Evolutionary conservation across 1,139 yeast species (phyloP).

Genomic region (Saccharomyces hybrid): DNA sequence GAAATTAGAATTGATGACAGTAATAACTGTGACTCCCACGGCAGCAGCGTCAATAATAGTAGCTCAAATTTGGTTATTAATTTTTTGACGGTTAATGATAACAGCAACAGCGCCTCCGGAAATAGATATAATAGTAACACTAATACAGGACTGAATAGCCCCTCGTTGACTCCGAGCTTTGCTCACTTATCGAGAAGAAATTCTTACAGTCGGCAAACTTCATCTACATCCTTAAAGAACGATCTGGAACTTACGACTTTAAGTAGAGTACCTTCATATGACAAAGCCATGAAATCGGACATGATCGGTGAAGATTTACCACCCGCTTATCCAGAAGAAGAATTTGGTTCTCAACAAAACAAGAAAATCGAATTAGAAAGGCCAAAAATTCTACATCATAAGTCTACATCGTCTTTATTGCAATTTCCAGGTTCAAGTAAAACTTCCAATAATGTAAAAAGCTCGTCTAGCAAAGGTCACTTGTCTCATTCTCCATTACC

Average conservation of each 20-base stretch:
- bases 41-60: not conserved
- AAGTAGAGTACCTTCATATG: conserved; percentile 75
- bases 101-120: not conserved
- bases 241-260: conserved; percentile 42
- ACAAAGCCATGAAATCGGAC: conserved; percentile 57
- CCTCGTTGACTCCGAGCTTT: conserved; percentile 41
- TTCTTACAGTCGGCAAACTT: conserved; percentile 32
- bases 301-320: conserved; percentile 45
- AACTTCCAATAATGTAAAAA: conserved; percentile 12
- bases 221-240: conserved; percentile 18
- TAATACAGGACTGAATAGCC: conserved; percentile 28
- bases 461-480: conserved; percentile 3
- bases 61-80: not conserved
- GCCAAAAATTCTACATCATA: conserved; percentile 17
- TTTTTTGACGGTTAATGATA: not conserved
- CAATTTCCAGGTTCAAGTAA: conserved; percentile 12
- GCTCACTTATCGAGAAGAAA: conserved; percentile 54
- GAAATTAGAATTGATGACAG: not conserved
- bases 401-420: conserved; percentile 15
- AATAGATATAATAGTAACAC: not conserved
- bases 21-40: not conserved
- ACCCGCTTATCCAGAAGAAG: conserved; percentile 46
- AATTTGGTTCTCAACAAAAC: conserved; percentile 2
- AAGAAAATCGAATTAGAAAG: conserved; percentile 12
- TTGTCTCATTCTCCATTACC: not conserved